Evolutionary conservation across 371 early-diverging fungal species (phyloP), one percentile per base, ranked within the genome.

Genomic region (Rhizopus arrhizus): DNA sequence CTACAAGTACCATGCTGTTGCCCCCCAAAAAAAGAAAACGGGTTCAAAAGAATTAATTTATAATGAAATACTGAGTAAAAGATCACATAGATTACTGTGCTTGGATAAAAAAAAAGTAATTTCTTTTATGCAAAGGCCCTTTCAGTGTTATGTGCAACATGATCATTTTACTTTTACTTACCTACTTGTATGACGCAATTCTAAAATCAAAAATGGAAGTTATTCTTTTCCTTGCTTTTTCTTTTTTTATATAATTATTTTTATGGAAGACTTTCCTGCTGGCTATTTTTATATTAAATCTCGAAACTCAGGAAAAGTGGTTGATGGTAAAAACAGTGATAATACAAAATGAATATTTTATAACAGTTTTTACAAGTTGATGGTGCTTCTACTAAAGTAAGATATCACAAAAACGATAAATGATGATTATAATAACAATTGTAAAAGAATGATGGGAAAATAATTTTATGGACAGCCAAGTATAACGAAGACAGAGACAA

Each of bases 231-330:
- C 5, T 43, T 13, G 5, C n/a, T 43, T 43, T 43, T 43, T 43
- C 15, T 10, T 40, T 40, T 40, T 7, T 40, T 40, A 0, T 40
- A 12, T 0, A 1, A 10, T 45, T 45, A 13, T 12, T 47, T 29
- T 47, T 6, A 75, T 70, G 74, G 60, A 72, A 32, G 76, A 77
- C 15, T 77, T 80, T 59, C 78, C 78, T 13, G 63, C 75, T 41
- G 80, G 78, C 5, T 73, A 73, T 57, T 80, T 80, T 66, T 80
- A 80, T 50, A 75, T 80, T 34, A 75, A 73, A 31, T 75, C 77
- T 52, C 73, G 74, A 15, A 38, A 58, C 22, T 70, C 64, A 4
- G 77, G 75, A 3, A 77, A 80, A 60, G 78, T 80, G 10, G 62
- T 80, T 47, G 80, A 80, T 36, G 77, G 75, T 74, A 68, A 65